Percentiles rank a stretch among this genome's conserved stretches.
Evolutionary conservation across 371 early-diverging fungal genomes (phyloP).

Genomic region (Mortierella sp.): DNA sequence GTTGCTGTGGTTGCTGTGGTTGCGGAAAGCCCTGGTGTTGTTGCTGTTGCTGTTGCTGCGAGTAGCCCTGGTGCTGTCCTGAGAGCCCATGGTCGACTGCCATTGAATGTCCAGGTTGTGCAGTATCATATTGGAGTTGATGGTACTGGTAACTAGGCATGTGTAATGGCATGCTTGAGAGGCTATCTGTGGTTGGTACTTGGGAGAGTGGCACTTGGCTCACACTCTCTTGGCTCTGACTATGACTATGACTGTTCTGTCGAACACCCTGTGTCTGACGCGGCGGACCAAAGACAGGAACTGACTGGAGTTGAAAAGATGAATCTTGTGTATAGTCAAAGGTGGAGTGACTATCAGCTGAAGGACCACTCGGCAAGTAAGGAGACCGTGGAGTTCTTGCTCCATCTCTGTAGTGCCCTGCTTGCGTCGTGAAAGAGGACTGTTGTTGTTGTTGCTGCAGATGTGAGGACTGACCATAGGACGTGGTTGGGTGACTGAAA

Average conservation of each 20-base stretch:
- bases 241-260: constrained; percentile 35
- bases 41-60: not conserved
- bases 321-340: too few species aligned
- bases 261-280: constrained; percentile 27
- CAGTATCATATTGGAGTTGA: constrained; percentile 23
- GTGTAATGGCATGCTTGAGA: constrained; percentile 20
- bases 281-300: too few species aligned
- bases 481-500: constrained; percentile 35
- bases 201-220: constrained; percentile 20
- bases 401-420: constrained; percentile 29
- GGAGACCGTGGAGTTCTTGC: constrained; percentile 40
- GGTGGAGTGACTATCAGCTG: too few species aligned
- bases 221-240: constrained; percentile 46
- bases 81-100: not conserved
- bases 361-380: constrained; percentile 6
- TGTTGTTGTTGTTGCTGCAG: constrained; percentile 28
- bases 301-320: too few species aligned
- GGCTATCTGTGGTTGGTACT: not conserved
- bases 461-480: constrained; percentile 21
- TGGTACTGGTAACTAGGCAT: constrained; percentile 20
- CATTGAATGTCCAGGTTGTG: constrained; percentile 30
- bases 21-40: not conserved
- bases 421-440: constrained; percentile 9
- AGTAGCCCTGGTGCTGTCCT: not conserved
- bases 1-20: not conserved